Percentiles rank a stretch among this genome's conserved stretches.
Conservation (phyloP, 164 flowering plant genomes). For the Euptelea pleiosperma region DNA sequence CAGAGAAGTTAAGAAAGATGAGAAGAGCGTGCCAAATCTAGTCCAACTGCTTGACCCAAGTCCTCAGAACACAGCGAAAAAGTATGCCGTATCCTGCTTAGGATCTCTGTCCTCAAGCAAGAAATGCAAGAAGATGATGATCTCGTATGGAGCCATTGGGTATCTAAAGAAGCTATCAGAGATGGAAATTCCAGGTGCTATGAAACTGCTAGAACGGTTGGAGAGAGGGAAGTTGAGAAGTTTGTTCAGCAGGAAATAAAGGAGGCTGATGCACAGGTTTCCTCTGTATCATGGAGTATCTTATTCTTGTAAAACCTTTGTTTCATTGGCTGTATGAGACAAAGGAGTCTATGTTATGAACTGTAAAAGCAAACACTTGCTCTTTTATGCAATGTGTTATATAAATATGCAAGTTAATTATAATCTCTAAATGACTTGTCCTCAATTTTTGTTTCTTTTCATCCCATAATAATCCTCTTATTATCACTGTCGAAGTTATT, state of each 20-base stretch:
- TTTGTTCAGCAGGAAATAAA: constrained; percentile 59
- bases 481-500: no score
- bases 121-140: constrained; percentile 80
- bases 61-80: constrained; percentile 80
- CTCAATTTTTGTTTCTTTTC: no score
- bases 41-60: constrained; percentile 81
- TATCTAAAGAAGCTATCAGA: constrained; percentile 84
- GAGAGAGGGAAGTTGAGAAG: constrained; percentile 71
- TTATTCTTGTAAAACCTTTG: constrained; percentile 8
- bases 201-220: constrained; percentile 73
- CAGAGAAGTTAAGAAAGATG: constrained; percentile 64
- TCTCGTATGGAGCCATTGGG: constrained; percentile 89
- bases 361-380: neutral
- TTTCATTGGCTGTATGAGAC: constrained; percentile 34
- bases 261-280: neutral
- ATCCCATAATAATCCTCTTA: no score
- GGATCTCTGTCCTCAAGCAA: constrained; percentile 59
- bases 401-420: no score
- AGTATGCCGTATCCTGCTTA: constrained; percentile 73
- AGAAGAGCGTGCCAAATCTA: constrained; percentile 71
- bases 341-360: constrained; percentile 8
- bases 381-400: neutral
- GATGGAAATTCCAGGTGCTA: constrained; percentile 78
- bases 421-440: no score
- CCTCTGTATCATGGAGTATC: neutral